Evolutionary conservation across 2,329 filamentous ascomycete species (phyloP), one percentile per base, ranked within the genome.

Genomic region (Conoideocrella luteorostrata): DNA sequence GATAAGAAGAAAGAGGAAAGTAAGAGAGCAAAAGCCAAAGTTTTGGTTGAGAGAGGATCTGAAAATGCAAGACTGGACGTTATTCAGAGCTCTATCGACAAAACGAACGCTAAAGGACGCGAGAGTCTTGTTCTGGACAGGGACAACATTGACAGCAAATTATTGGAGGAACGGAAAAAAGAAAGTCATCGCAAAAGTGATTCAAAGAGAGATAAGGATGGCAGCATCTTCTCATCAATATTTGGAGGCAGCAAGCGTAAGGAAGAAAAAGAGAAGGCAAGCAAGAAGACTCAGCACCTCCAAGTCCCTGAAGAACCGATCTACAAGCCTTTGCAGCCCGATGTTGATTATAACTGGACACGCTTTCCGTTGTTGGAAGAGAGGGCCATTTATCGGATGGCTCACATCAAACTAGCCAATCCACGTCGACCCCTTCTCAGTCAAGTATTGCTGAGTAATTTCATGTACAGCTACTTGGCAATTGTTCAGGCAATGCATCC

Each of bases 401-500:
- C 93, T 15, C 93, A 98, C 62, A 94, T 97, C 68, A 98, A 98
- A 66, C 79, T 98, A 48, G 93, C 93, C n/a, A 97, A 98, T 60
- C 93, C 93, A 29, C 83, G 91, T 35, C 84, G 93, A 44, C 86
- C 91, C 32, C 69, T 98, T 41, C 85, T 95, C 59, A 96, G 91
- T 47, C 93, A 98, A 64, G 93, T 98, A 18, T 73, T 98, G 47
- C 77, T 98, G 53, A 96, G 90, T 67, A 98, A 98, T 64, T 98
- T 98, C 66, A 98, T 98, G 93, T 98, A 98, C 69, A 93, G 89
- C 45, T 98, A 98, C 63, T 77, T 98, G 51, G 93, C 93, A 49
- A 98, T 97, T 64, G 93, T 98, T 36, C 93, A 98, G 67, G 89
- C 94, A 57, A 96, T 96, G 88, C 93, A 98, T 63, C 93, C 93